phyloP scores from a whole-genome alignment of 345 rosid genomes.

The Psidium guajava region DNA sequence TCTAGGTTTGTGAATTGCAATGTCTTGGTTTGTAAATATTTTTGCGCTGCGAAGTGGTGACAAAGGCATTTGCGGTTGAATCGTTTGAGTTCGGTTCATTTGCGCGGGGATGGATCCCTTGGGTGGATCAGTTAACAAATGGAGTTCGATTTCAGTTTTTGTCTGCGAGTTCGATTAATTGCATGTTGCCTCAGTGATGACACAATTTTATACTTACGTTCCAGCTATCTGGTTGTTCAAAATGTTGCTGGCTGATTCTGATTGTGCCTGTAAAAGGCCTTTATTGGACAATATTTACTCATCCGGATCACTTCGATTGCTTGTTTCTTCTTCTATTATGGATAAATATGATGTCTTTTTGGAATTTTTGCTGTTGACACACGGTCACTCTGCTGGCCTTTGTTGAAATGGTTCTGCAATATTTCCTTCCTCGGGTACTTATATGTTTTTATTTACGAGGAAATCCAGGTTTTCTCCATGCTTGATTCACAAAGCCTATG shows the following conservation, averaged over 20 bases:
- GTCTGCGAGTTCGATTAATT: background rate
- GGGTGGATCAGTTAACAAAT: background rate
- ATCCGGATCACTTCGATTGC: background rate
- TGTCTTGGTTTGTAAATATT: background rate
- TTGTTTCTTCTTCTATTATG: background rate
- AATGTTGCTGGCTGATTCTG: background rate
- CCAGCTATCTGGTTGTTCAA: background rate
- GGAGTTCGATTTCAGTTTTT: background rate
- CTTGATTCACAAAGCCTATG: constrained; percentile 76
- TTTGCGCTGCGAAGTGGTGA: background rate
- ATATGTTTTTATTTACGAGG: background rate
- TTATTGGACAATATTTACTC: background rate
- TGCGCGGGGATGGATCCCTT: background rate
- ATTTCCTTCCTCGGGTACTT: background rate
- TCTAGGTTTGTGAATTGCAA: background rate
- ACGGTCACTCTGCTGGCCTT: background rate
- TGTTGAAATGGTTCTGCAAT: background rate
- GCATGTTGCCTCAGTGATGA: background rate
- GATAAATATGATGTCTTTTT: background rate
- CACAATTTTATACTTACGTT: background rate
- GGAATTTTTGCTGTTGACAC: background rate
- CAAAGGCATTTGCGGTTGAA: background rate
- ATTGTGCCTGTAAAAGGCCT: background rate
- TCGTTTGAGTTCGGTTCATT: background rate
- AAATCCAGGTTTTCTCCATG: constrained; percentile 64